Percentiles rank a stretch among this genome's conserved stretches.
Conservation (phyloP, 345 rosid species). For the Eucalyptus pauciflora region DNA sequence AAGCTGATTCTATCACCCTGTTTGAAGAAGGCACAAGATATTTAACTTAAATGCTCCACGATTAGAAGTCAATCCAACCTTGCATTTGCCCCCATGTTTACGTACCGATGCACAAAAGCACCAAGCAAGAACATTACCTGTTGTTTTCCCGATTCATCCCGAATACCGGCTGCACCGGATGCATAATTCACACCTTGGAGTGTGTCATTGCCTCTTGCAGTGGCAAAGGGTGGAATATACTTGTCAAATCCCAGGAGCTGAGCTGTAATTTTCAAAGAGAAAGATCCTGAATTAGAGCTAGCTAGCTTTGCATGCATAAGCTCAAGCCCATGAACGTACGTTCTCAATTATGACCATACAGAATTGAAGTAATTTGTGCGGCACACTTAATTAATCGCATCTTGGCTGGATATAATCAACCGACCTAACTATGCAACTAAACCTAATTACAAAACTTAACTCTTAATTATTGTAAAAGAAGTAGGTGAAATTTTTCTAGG, state of each 20-base stretch:
- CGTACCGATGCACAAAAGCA: background rate
- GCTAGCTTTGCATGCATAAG: background rate
- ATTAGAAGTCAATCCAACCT: background rate
- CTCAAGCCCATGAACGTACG: background rate
- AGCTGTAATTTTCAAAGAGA: slow-evolving; percentile 6
- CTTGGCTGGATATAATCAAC: background rate
- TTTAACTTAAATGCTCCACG: background rate
- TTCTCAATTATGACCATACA: background rate
- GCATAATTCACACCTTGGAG: slow-evolving; percentile 7
- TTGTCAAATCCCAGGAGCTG: slow-evolving; percentile 17
- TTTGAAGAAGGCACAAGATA: background rate
- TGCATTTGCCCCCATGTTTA: background rate
- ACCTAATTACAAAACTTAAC: background rate
- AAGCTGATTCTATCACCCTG: slow-evolving; percentile 37
- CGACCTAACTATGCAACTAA: background rate
- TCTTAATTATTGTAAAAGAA: background rate
- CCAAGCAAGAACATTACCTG: background rate
- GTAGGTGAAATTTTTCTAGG: background rate
- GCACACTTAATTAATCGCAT: background rate
- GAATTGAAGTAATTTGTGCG: background rate
- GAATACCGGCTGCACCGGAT: slow-evolving; percentile 2
- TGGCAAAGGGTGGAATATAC: slow-evolving; percentile 18
- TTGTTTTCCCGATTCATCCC: background rate
- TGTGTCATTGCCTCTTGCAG: slow-evolving; percentile 1
- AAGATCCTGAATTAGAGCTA: background rate